Evolutionary conservation across 2,329 filamentous ascomycete genomes (phyloP).

Genomic region (Pestalotiopsis sp.): DNA sequence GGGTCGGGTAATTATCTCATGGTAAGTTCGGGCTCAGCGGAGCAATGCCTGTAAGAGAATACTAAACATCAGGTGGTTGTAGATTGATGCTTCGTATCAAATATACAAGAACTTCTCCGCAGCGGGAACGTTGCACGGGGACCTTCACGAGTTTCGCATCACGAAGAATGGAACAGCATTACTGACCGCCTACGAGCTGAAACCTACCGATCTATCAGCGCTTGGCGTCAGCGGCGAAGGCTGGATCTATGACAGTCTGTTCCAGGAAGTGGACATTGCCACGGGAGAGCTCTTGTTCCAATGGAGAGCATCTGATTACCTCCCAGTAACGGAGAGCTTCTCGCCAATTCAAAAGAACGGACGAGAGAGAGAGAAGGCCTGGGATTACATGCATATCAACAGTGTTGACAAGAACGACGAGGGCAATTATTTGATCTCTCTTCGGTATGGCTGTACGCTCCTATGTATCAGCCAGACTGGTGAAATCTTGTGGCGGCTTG

Average conservation of each 20-base stretch:
- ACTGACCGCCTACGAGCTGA: constrained; percentile 19
- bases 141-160: constrained; percentile 24
- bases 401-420: constrained; percentile 31
- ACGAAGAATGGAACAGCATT: constrained; percentile 17
- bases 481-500: constrained; percentile 50
- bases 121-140: constrained; percentile 29
- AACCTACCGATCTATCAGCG: constrained; percentile 17
- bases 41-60: neutral
- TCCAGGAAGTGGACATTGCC: constrained; percentile 41
- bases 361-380: neutral
- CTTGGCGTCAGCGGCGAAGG: constrained; percentile 26
- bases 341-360: neutral
- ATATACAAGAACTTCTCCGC: constrained; percentile 31
- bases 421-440: constrained; percentile 38
- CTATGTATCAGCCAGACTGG: constrained; percentile 38
- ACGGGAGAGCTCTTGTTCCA: constrained; percentile 44
- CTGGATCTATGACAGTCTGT: constrained; percentile 18
- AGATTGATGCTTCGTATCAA: constrained; percentile 35
- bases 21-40: neutral
- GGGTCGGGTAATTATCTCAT: constrained; percentile 19
- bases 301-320: constrained; percentile 37
- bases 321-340: constrained; percentile 28
- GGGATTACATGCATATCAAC: constrained; percentile 40
- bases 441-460: neutral
- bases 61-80: neutral